A percentile compares a stretch with the other conserved stretches of the same genome.
Conservation (phyloP, 2,329 filamentous ascomycete species). For the Penicillium italicum region DNA sequence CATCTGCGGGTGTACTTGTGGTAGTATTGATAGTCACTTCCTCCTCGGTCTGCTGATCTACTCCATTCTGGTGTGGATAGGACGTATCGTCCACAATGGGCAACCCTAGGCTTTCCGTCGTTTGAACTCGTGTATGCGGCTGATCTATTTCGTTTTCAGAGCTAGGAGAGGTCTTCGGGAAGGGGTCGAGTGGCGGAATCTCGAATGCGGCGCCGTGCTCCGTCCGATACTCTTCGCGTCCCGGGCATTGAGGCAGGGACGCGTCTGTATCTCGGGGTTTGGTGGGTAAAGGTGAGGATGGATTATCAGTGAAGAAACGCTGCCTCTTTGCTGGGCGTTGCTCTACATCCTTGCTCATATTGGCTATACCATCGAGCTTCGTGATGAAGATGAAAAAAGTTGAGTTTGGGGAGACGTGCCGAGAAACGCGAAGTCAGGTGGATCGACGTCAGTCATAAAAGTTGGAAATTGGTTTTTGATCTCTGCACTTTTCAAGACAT, state of each 20-base stretch:
- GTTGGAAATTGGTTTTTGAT: not conserved
- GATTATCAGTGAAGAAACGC: slow-evolving; percentile 59
- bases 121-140: not conserved
- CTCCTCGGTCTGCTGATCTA: not conserved
- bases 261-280: slow-evolving; percentile 17
- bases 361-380: slow-evolving; percentile 9
- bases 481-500: not conserved
- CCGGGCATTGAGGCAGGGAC: slow-evolving; percentile 9
- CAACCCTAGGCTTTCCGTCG: not conserved
- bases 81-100: not conserved
- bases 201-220: not conserved
- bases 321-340: slow-evolving; percentile 59
- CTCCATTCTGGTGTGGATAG: not conserved
- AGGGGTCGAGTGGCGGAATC: not conserved
- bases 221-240: not conserved
- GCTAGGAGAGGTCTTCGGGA: not conserved
- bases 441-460: slow-evolving; percentile 28
- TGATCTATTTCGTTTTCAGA: not conserved
- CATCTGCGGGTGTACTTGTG: slow-evolving; percentile 14
- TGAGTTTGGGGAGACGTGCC: slow-evolving; percentile 33
- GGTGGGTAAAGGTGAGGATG: slow-evolving; percentile 21
- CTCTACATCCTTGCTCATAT: slow-evolving; percentile 40
- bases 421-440: slow-evolving; percentile 29
- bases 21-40: not conserved
- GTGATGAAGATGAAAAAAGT: slow-evolving; percentile 1